Percentiles rank a stretch among this genome's conserved stretches.
These are phyloP conservation scores for Suhomyces vadensis DNA, from an alignment of 805 yeast genomes.

Conservation along the genomic window DNA sequence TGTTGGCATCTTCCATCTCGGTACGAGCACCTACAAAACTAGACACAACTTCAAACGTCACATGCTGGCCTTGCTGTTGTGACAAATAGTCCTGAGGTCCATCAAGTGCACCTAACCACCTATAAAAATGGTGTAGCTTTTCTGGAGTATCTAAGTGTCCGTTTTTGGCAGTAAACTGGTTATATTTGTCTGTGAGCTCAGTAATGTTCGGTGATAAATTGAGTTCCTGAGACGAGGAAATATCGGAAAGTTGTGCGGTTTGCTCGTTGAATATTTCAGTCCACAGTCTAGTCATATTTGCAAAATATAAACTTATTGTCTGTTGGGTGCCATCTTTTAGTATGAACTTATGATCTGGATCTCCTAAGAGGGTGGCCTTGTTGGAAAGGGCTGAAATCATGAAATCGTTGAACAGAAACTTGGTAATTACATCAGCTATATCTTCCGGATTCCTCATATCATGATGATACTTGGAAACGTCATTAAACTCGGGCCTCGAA, in stretches of 20 bases:
- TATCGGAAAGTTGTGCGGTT: slow-evolving; percentile 16
- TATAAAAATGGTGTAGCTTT: slow-evolving; percentile 7
- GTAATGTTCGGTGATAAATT: not conserved
- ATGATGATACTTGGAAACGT: slow-evolving; percentile 19
- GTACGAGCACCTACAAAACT: not conserved
- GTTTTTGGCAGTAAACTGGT: not conserved
- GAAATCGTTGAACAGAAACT: slow-evolving; percentile 30
- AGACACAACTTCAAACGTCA: slow-evolving; percentile 4
- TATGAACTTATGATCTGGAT: slow-evolving; percentile 23
- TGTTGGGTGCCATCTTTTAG: slow-evolving; percentile 13
- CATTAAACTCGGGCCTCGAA: slow-evolving; percentile 20
- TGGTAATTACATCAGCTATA: slow-evolving; percentile 34
- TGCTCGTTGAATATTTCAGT: slow-evolving; percentile 26
- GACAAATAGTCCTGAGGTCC: not conserved
- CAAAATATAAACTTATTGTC: slow-evolving; percentile 26
- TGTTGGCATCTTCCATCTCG: not conserved
- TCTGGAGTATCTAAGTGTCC: slow-evolving; percentile 1
- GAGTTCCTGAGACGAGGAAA: slow-evolving; percentile 1
- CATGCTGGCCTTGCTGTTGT: not conserved
- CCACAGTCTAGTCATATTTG: slow-evolving; percentile 33
- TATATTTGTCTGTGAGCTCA: not conserved
- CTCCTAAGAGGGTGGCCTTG: slow-evolving; percentile 31
- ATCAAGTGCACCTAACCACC: not conserved
- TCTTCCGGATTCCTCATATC: slow-evolving; percentile 37
- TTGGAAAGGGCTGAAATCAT: slow-evolving; percentile 30